Evolutionary conservation across 2,329 filamentous ascomycete genomes (phyloP).

Genomic region (Verticillium isaacii): DNA sequence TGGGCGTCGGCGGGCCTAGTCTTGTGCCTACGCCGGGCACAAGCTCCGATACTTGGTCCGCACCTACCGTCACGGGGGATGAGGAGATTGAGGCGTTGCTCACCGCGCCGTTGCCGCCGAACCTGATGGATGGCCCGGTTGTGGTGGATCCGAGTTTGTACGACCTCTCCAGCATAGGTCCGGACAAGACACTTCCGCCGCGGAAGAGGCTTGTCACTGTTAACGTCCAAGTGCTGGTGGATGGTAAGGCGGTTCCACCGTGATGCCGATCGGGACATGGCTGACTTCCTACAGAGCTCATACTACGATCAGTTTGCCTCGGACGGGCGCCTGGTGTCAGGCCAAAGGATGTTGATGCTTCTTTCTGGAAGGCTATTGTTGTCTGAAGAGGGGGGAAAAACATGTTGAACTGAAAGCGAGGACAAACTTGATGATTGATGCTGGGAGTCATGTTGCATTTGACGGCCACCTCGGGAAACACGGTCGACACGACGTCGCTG

Average conservation of each 20-base stretch:
- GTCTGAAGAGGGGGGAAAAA: background rate
- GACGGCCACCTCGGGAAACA: no score
- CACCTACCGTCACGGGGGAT: background rate
- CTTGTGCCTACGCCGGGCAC: background rate
- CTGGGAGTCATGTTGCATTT: background rate
- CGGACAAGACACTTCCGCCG: conserved; percentile 10
- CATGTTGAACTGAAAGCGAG: background rate
- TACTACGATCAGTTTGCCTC: conserved; percentile 28
- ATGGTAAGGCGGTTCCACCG: conserved; percentile 20
- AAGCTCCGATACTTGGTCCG: background rate
- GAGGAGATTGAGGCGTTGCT: background rate
- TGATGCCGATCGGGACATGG: background rate
- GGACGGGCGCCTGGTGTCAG: conserved; percentile 33
- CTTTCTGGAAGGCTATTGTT: conserved; percentile 10
- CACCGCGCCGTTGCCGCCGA: background rate
- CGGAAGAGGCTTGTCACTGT: conserved; percentile 25
- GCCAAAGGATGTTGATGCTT: conserved; percentile 25
- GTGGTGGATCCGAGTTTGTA: conserved; percentile 3
- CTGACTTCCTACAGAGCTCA: conserved; percentile 24
- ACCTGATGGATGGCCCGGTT: background rate
- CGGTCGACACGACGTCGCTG: background rate
- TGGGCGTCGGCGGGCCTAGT: background rate
- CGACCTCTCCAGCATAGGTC: background rate
- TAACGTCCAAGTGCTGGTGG: conserved; percentile 22
- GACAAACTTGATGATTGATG: background rate